Conservation (phyloP, 495 filamentous ascomycete species). For the Parathielavia appendiculata region DNA sequence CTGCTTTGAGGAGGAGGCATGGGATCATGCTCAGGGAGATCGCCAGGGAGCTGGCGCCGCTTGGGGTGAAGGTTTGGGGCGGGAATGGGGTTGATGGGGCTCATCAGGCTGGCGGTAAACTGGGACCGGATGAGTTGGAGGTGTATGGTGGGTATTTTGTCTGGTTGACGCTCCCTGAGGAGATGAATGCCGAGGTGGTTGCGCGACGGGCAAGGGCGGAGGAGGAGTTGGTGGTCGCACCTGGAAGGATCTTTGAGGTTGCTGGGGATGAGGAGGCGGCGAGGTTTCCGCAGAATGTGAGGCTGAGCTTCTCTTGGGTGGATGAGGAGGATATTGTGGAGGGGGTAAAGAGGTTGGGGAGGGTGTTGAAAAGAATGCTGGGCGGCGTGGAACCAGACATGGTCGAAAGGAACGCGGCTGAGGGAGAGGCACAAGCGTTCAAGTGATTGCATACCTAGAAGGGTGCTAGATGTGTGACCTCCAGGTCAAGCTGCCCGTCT, state of each 20-base stretch:
- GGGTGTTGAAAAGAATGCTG: constrained; percentile 34
- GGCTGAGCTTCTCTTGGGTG: constrained; percentile 75
- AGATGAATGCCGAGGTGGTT: constrained; percentile 47
- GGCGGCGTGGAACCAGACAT: background rate
- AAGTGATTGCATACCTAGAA: constrained; percentile 1
- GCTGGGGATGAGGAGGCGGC: constrained; percentile 46
- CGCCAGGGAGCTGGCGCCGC: constrained; percentile 48
- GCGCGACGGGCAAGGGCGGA: constrained; percentile 48
- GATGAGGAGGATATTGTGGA: constrained; percentile 61
- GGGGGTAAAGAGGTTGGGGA: constrained; percentile 59
- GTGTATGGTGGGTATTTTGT: constrained; percentile 73
- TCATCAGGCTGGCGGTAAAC: background rate
- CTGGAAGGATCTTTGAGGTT: constrained; percentile 64
- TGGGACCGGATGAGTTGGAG: constrained; percentile 20
- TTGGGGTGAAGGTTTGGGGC: constrained; percentile 49
- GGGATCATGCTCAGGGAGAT: constrained; percentile 50
- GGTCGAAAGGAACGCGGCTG: background rate
- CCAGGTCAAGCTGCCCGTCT: background rate
- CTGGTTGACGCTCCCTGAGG: constrained; percentile 62
- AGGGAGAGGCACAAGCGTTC: background rate
- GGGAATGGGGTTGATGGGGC: background rate
- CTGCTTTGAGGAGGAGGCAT: constrained; percentile 55
- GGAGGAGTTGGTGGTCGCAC: constrained; percentile 58
- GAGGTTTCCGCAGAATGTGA: constrained; percentile 51
- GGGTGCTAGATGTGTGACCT: too few relatives aligned